Percentiles rank a stretch among this genome's conserved stretches.
Evolutionary conservation across 2,329 filamentous ascomycete genomes (phyloP).

Genomic region (Cercospora citrullina): DNA sequence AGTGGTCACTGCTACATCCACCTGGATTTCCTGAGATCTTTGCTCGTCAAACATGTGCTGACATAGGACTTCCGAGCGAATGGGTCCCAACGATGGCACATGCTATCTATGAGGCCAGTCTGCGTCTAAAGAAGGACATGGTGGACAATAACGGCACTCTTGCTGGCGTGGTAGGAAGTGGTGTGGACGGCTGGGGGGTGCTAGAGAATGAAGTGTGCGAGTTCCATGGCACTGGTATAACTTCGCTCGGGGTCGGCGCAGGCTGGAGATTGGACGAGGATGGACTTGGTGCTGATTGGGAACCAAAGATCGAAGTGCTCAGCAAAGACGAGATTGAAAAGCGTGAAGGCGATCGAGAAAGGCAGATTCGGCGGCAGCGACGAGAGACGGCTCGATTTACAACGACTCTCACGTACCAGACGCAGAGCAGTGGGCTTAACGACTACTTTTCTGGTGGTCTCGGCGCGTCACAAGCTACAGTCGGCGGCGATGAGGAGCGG

Average conservation of each 20-base stretch:
- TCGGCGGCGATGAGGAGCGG: conserved; percentile 62
- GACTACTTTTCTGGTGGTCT: conserved; percentile 59
- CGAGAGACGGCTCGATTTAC: conserved; percentile 86
- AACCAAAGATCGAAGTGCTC: conserved; percentile 58
- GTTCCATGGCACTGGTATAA: conserved; percentile 40
- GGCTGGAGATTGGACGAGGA: conserved; percentile 97
- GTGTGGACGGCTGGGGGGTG: conserved; percentile 67
- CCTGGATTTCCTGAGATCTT: conserved; percentile 90
- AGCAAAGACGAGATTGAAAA: conserved; percentile 98
- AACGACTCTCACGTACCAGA: conserved; percentile 44
- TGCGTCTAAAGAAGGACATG: conserved; percentile 92
- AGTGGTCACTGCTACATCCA: conserved; percentile 92
- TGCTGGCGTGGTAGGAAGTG: conserved; percentile 70
- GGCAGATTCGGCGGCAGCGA: conserved; percentile 81
- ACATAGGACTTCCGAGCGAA: conserved; percentile 84
- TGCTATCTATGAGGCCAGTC: conserved; percentile 91
- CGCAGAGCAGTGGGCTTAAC: conserved; percentile 43
- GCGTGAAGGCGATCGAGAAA: conserved; percentile 88
- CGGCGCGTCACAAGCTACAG: conserved; percentile 42
- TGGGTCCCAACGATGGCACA: conserved; percentile 95
- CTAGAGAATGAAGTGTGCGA: conserved; percentile 88
- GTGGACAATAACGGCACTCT: conserved; percentile 71
- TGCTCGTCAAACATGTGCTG: conserved; percentile 87
- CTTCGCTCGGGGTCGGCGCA: conserved; percentile 63
- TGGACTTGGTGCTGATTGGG: conserved; percentile 64